Percentiles rank a stretch among this genome's conserved stretches.
phyloP scores from a whole-genome alignment of 805 yeast species.

The Lachancea kluyveri region DNA sequence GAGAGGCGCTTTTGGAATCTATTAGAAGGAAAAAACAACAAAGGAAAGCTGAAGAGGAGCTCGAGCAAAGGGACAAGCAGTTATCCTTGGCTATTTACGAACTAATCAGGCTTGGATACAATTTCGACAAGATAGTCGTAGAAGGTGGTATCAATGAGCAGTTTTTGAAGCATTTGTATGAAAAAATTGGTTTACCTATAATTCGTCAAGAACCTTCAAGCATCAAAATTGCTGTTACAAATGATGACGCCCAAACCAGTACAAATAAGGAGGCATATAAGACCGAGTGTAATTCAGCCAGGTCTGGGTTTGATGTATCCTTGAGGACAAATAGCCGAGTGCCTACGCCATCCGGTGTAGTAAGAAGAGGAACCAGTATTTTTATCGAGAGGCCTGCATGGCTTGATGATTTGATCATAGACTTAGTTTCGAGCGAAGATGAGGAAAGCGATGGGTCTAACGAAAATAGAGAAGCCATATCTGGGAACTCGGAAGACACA shows the following conservation, averaged over 20 bases:
- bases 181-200: constrained; percentile 2
- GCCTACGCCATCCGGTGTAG: too few species aligned
- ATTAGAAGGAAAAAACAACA: constrained; percentile 21
- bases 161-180: constrained; percentile 3
- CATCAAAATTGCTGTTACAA: constrained; percentile 2
- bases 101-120: constrained; percentile 3
- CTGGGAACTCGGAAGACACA: too few species aligned
- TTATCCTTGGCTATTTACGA: constrained; percentile 4
- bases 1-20: constrained; percentile 71
- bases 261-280: too few species aligned
- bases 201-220: background rate
- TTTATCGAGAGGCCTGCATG: background rate
- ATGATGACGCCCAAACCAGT: background rate
- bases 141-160: constrained; percentile 1
- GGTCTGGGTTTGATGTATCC: too few species aligned
- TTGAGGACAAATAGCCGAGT: too few species aligned
- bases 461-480: too few species aligned
- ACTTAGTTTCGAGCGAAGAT: constrained; percentile 11
- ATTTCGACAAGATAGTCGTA: constrained; percentile 1
- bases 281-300: too few species aligned
- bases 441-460: constrained; percentile 18
- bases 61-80: background rate
- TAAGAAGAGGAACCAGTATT: background rate
- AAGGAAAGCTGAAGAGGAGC: background rate
- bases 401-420: constrained; percentile 7